Conservation (phyloP, 1,284 basidiomycete genomes). For the Leccinum pachyderme region DNA sequence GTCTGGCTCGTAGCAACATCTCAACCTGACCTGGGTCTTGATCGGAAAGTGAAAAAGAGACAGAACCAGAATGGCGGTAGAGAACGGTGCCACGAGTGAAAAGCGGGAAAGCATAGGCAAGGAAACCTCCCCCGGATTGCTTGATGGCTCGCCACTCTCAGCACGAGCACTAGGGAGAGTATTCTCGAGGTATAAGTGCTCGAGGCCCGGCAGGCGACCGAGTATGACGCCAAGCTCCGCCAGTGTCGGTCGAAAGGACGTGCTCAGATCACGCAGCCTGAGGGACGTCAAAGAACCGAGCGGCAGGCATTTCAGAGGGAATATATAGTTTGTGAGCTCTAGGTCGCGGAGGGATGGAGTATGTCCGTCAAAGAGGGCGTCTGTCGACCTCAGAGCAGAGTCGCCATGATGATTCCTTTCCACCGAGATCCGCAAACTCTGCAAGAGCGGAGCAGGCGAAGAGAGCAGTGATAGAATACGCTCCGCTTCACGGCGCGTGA, state of each 20-base stretch:
- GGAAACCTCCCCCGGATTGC: slow-evolving; percentile 6
- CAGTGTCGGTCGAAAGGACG: slow-evolving; percentile 21
- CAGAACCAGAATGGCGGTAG: slow-evolving; percentile 19
- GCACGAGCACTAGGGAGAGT: slow-evolving; percentile 23
- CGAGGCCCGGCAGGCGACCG: slow-evolving; percentile 31
- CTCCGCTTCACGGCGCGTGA: slow-evolving; percentile 9
- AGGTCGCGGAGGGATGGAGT: slow-evolving; percentile 32
- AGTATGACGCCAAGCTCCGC: slow-evolving; percentile 29
- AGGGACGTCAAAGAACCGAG: slow-evolving; percentile 32
- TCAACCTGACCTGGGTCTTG: slow-evolving; percentile 20
- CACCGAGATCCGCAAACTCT: slow-evolving; percentile 15
- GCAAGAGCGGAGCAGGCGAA: slow-evolving; percentile 19
- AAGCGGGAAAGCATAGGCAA: slow-evolving; percentile 22
- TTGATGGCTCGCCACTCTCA: background rate
- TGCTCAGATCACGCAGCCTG: slow-evolving; percentile 25
- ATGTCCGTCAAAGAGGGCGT: slow-evolving; percentile 22
- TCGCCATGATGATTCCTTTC: slow-evolving; percentile 10
- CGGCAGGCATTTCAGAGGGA: slow-evolving; percentile 30
- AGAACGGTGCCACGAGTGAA: slow-evolving; percentile 19
- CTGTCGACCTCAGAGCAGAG: slow-evolving; percentile 12
- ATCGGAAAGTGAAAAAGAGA: slow-evolving; percentile 18
- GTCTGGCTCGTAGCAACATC: slow-evolving; percentile 14
- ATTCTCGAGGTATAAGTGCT: slow-evolving; percentile 31
- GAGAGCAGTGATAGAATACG: slow-evolving; percentile 16
- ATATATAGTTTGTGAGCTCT: slow-evolving; percentile 27